Conservation (phyloP, 2,329 filamentous ascomycete genomes). For the Cytospora piceicola region DNA sequence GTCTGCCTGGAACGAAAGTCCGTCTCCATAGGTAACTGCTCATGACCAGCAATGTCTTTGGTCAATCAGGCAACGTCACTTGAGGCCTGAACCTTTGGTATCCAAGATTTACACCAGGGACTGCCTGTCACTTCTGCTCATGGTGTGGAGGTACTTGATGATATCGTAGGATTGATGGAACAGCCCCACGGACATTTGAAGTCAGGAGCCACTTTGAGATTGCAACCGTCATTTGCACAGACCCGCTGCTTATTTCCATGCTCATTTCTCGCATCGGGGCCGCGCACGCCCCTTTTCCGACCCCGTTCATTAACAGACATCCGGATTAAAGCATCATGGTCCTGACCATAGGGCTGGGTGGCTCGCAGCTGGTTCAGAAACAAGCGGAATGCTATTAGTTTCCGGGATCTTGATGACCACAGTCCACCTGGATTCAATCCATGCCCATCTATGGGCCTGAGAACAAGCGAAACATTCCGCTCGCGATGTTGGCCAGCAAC, state of each 20-base stretch:
- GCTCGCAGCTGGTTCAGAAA: neutral
- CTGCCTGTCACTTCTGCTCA: neutral
- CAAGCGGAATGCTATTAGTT: neutral
- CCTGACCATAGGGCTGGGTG: neutral
- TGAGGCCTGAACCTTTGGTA: neutral
- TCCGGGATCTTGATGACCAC: neutral
- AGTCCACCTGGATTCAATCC: neutral
- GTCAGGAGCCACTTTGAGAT: slow-evolving; percentile 14
- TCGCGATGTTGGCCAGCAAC: neutral
- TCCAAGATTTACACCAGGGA: neutral
- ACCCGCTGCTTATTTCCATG: slow-evolving; percentile 29
- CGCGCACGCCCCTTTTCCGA: slow-evolving; percentile 25
- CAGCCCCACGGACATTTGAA: slow-evolving; percentile 17
- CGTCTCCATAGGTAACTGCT: neutral
- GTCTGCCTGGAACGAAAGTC: neutral
- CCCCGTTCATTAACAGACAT: slow-evolving; percentile 16
- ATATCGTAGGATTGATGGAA: slow-evolving; percentile 16
- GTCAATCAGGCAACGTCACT: neutral
- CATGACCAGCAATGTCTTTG: neutral
- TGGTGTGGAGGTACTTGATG: neutral
- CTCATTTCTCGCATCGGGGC: slow-evolving; percentile 21
- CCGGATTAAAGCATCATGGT: neutral
- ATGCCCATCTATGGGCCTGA: neutral
- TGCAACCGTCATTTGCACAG: slow-evolving; percentile 28
- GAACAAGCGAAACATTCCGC: neutral